Evolutionary conservation across 352 stramenopile species (phyloP), one percentile per base, ranked within the genome.

Genomic region (Globisporangium uncinulatum): DNA sequence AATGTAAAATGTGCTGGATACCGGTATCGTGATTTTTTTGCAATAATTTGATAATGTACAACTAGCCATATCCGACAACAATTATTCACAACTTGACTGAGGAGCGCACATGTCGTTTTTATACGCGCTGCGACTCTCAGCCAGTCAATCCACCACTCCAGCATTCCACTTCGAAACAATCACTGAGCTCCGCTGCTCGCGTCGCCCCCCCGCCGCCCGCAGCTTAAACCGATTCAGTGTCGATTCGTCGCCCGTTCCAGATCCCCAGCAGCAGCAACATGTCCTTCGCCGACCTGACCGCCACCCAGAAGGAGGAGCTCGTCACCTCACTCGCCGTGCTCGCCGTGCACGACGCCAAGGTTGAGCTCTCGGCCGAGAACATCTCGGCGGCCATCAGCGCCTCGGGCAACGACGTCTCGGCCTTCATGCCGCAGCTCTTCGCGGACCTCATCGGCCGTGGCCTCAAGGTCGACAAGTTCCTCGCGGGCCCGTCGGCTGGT

Each of bases 151-250:
- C 9, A 21, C 6, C 14, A 17, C 2, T 6, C 1, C 49, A 45
- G 44, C 52, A 60, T 34, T 49, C 32, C 43, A 62, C 67, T 65
- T 46, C 62, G 62, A 70, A 80, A 79, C 86, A 39, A 39, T 39
- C 34, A 63, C 79, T 90, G 80, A 86, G 73, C 81, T 91, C 78
- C 71, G 71, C 77, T 73, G 65, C 60, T 42, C 45, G 29, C 61
- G 43, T 5, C 39, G 39, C 43, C n/a, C 19, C 11, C 43, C 43
- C 43, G 43, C 42, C 42, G 42, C 43, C 19, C 50, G 42, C 61
- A 84, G 82, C 82, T 92, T 92, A 90, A 92, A 84, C 68, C 76
- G 82, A 92, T 86, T 92, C 82, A 92, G 82, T 83, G 69, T 74
- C 63, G 43, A 48, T 48, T 48, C 43, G 14, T n/a, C 14, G 11